phyloP scores from a whole-genome alignment of 441 rosid genomes.

The Francoa sonchifolia region DNA sequence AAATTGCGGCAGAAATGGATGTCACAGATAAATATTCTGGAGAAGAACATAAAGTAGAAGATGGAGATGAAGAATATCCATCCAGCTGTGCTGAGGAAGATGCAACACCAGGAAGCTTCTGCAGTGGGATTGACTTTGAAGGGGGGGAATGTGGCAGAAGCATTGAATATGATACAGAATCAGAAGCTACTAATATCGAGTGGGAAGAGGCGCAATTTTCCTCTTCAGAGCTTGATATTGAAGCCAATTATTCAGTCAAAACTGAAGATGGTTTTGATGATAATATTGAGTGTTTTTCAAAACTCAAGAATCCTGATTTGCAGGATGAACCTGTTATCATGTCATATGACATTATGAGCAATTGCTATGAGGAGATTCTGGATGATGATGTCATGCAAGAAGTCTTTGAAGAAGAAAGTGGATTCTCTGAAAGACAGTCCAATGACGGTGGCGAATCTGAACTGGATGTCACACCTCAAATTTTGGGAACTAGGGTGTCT shows the following conservation, averaged over 20 bases:
- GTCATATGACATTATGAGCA: slow-evolving; percentile 11
- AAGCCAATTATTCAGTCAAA: slow-evolving; percentile 11
- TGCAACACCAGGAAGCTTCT: slow-evolving; percentile 5
- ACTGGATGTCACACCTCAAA: too few species aligned
- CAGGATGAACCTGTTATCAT: slow-evolving; percentile 10
- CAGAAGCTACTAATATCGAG: slow-evolving; percentile 31
- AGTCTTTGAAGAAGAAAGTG: slow-evolving; percentile 21
- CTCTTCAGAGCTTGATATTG: slow-evolving; percentile 12
- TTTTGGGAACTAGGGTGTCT: slow-evolving; percentile 11
- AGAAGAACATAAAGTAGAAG: slow-evolving; percentile 10
- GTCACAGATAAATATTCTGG: background rate
- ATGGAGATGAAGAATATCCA: slow-evolving; percentile 9
- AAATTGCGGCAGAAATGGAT: slow-evolving; percentile 5
- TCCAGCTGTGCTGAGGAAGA: slow-evolving; percentile 10
- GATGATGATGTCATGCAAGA: slow-evolving; percentile 16
- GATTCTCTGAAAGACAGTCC: slow-evolving; percentile 9
- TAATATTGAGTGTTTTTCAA: slow-evolving; percentile 12
- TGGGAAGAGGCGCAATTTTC: slow-evolving; percentile 29
- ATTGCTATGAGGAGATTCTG: slow-evolving; percentile 19
- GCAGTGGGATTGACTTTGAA: slow-evolving; percentile 11
- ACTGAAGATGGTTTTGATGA: slow-evolving; percentile 10
- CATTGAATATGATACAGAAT: slow-evolving; percentile 13
- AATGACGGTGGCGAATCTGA: slow-evolving; percentile 6
- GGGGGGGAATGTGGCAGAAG: slow-evolving; percentile 12
- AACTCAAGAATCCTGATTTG: slow-evolving; percentile 13